Evolutionary conservation across 768 basidiomycete genomes (phyloP).

Genomic region (Trametes sanguinea): DNA sequence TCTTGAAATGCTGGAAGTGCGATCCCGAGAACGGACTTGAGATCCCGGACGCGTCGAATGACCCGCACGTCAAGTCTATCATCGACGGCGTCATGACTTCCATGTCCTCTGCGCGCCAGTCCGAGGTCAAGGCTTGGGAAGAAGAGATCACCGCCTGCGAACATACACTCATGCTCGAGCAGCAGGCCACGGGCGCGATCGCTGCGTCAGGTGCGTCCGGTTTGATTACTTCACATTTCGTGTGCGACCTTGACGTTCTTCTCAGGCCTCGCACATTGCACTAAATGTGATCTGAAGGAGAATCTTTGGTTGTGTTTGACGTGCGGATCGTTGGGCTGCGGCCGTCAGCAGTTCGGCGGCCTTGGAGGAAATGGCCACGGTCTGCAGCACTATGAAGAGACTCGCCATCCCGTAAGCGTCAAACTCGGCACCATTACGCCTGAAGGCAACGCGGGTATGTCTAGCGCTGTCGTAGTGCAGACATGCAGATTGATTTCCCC

Average conservation of each 20-base stretch:
- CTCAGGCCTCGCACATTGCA: slow-evolving; percentile 78
- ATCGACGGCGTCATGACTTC: slow-evolving; percentile 74
- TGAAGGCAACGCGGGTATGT: slow-evolving; percentile 84
- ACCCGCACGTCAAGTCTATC: slow-evolving; percentile 53
- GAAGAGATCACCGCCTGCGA: slow-evolving; percentile 90
- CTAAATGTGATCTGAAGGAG: slow-evolving; percentile 79
- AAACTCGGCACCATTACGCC: slow-evolving; percentile 97
- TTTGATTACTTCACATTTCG: background rate
- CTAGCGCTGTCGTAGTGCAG: background rate
- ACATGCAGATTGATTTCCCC: background rate
- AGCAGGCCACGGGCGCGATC: slow-evolving; percentile 49
- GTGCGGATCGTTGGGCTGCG: slow-evolving; percentile 90
- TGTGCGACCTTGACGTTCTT: background rate
- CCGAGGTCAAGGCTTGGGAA: slow-evolving; percentile 97
- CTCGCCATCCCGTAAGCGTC: slow-evolving; percentile 79
- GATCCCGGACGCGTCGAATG: slow-evolving; percentile 41
- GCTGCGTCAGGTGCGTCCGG: slow-evolving; percentile 50
- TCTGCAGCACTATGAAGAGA: slow-evolving; percentile 69
- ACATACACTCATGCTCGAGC: slow-evolving; percentile 65
- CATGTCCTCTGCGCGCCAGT: slow-evolving; percentile 87
- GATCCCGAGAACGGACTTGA: slow-evolving; percentile 51
- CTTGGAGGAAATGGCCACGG: slow-evolving; percentile 89
- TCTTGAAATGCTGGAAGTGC: slow-evolving; percentile 78
- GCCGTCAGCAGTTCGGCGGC: slow-evolving; percentile 82
- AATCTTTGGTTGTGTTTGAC: slow-evolving; percentile 96